These are phyloP conservation scores for Aciculosporium take DNA, from an alignment of 2,329 filamentous ascomycete genomes.

Conservation along the genomic window DNA sequence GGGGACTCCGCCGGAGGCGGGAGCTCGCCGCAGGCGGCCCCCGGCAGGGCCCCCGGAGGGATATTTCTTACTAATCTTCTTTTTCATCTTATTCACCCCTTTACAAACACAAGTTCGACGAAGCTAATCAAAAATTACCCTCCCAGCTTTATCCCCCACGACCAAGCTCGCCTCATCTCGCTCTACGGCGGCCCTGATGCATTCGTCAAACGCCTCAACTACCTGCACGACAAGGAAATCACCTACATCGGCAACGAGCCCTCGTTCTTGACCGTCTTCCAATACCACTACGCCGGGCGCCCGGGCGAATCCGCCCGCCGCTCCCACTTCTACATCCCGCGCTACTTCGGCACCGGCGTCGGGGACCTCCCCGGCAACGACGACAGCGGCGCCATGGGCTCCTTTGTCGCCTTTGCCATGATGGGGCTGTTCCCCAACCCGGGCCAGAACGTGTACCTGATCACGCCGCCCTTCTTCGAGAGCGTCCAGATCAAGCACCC, in stretches of 20 bases:
- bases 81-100: neutral
- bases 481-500: slow-evolving; percentile 42
- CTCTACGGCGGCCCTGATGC: slow-evolving; percentile 43
- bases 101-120: neutral
- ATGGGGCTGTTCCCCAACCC: slow-evolving; percentile 56
- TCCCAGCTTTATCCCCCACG: slow-evolving; percentile 36
- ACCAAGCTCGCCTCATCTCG: slow-evolving; percentile 37
- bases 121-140: neutral
- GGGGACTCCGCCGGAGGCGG: too few species aligned
- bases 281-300: slow-evolving; percentile 55
- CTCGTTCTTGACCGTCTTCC: slow-evolving; percentile 48
- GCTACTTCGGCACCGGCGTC: slow-evolving; percentile 43
- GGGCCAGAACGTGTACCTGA: slow-evolving; percentile 57
- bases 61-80: too few species aligned
- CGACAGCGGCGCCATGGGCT: slow-evolving; percentile 56
- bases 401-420: slow-evolving; percentile 52
- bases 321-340: slow-evolving; percentile 51
- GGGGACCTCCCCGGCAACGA: slow-evolving; percentile 56
- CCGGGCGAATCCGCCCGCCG: slow-evolving; percentile 40
- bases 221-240: slow-evolving; percentile 48
- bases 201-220: slow-evolving; percentile 47
- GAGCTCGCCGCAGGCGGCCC: too few species aligned
- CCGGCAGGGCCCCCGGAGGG: too few species aligned
- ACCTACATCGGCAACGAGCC: slow-evolving; percentile 52
- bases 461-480: slow-evolving; percentile 53